phyloP scores from a whole-genome alignment of 2,329 filamentous ascomycete genomes.

The Emmonsiellopsis sp. region DNA sequence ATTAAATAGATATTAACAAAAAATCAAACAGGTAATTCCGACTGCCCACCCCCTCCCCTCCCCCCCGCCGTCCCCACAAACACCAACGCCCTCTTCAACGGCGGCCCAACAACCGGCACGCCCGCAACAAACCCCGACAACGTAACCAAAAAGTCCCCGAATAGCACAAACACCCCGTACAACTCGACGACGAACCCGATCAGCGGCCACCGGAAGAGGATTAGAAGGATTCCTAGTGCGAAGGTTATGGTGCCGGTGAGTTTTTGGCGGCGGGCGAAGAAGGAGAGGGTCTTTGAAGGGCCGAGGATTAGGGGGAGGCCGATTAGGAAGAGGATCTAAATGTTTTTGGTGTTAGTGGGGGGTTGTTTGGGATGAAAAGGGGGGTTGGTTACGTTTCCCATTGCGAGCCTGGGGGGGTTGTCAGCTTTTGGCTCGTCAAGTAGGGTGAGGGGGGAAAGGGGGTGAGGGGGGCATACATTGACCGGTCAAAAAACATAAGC shows the following conservation, averaged over 20 bases:
- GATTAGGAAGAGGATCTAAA: slow-evolving; percentile 91
- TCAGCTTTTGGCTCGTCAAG: background rate
- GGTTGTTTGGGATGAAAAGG: slow-evolving; percentile 1
- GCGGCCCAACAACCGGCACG: slow-evolving; percentile 76
- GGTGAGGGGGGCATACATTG: slow-evolving; percentile 55
- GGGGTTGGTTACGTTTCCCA: slow-evolving; percentile 70
- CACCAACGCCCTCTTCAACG: slow-evolving; percentile 67
- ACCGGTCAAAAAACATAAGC: slow-evolving; percentile 93
- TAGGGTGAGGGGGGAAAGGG: slow-evolving; percentile 3
- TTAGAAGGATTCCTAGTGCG: slow-evolving; percentile 70
- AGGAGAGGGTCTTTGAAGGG: slow-evolving; percentile 76
- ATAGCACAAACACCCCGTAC: slow-evolving; percentile 87
- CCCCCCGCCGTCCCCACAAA: slow-evolving; percentile 60
- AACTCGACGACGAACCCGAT: slow-evolving; percentile 84
- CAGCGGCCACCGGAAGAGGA: slow-evolving; percentile 82
- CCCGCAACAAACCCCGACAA: slow-evolving; percentile 81
- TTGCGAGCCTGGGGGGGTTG: slow-evolving; percentile 61
- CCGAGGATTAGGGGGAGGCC: slow-evolving; percentile 95
- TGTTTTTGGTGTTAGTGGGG: slow-evolving; percentile 7
- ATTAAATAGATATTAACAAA: no score
- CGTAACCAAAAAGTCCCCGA: slow-evolving; percentile 92
- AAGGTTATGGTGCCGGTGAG: slow-evolving; percentile 86
- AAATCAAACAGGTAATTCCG: slow-evolving; percentile 11
- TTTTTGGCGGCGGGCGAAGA: slow-evolving; percentile 93
- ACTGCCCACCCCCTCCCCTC: slow-evolving; percentile 39